Evolutionary conservation across 2,329 filamentous ascomycete genomes (phyloP), one percentile per base, ranked within the genome.

Genomic region (Ophiognomonia clavigignenti-juglandacearum): DNA sequence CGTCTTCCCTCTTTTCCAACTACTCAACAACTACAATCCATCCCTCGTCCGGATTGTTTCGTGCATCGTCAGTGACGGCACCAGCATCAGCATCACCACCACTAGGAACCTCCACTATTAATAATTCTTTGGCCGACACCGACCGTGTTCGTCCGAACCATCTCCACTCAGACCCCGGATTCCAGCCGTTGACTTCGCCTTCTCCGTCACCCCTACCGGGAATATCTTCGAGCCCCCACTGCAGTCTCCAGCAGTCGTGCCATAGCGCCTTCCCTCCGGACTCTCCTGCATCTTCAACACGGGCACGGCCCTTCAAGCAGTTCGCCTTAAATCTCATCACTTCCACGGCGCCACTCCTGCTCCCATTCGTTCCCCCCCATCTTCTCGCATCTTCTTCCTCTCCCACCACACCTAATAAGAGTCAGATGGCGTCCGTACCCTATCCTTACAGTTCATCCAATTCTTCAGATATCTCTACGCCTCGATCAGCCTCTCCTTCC

Each of bases 401-500:
- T 49, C 50, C 27, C 50, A 51, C 36, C 46, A 51, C 54, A 58
- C 57, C 59, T 42, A 55, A 54, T 41, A 55, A 54, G 48, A 48
- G 53, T 45, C 64, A 65, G 61, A 72, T 72, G 69, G 69, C 69
- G 62, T 70, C 68, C 50, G 62, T 60, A 64, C 64, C 69, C 52
- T 67, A 68, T 62, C 76, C 68, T 56, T 68, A 69, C 57, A 65
- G 67, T 57, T 71, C 65, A 58, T 68, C 68, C 51, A 60, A 53
- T 46, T 69, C 69, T 46, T 69, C 69, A 61, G 73, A 78, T 65
- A 70, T 75, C 60, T 72, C 72, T 60, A 78, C 75, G 47, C 75
- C 77, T 63, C 71, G 72, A 57, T 78, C 76, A 41, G 65, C 68
- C 43, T 78, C 75, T 50, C 73, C 75, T 39, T 72, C 71, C 22